phyloP scores from a whole-genome alignment of 1,284 basidiomycete species.

The Marasmius sp. region DNA sequence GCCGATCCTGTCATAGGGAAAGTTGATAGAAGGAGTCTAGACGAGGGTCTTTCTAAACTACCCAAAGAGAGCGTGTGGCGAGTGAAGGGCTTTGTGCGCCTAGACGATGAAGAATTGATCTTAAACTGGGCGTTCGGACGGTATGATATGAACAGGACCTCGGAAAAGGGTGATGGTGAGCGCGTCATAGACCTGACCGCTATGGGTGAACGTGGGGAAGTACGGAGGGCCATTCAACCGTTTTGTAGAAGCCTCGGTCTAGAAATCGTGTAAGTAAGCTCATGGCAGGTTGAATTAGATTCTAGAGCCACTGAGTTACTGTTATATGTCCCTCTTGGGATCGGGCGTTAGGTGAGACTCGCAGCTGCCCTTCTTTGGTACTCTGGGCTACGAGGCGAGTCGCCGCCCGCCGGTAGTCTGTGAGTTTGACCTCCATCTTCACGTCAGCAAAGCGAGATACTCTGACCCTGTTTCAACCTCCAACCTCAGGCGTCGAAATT shows the following conservation, averaged over 20 bases:
- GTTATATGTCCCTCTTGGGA: too few species aligned
- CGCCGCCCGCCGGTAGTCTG: too few species aligned
- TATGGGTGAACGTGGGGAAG: conserved; percentile 87
- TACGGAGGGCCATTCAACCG: conserved; percentile 55
- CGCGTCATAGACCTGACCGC: conserved; percentile 64
- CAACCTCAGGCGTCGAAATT: too few species aligned
- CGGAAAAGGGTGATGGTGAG: conserved; percentile 31
- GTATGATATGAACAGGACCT: conserved; percentile 60
- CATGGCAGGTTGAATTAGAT: too few species aligned
- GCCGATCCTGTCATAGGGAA: conserved; percentile 7
- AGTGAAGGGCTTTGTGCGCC: conserved; percentile 78
- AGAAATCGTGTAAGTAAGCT: neutral
- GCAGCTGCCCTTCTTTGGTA: too few species aligned
- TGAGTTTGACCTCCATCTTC: too few species aligned
- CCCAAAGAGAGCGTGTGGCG: conserved; percentile 73
- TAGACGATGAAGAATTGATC: conserved; percentile 52
- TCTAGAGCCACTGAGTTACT: too few species aligned
- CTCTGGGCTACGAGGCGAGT: too few species aligned
- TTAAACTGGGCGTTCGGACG: conserved; percentile 92
- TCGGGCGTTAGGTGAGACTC: too few species aligned
- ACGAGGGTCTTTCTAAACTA: conserved; percentile 49
- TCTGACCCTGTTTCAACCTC: too few species aligned
- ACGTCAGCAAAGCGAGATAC: too few species aligned
- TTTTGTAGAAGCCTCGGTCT: conserved; percentile 54
- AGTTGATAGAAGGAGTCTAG: conserved; percentile 35